These are phyloP conservation scores for Leccinum fallax DNA, from an alignment of 1,284 basidiomycete genomes.

Conservation along the genomic window DNA sequence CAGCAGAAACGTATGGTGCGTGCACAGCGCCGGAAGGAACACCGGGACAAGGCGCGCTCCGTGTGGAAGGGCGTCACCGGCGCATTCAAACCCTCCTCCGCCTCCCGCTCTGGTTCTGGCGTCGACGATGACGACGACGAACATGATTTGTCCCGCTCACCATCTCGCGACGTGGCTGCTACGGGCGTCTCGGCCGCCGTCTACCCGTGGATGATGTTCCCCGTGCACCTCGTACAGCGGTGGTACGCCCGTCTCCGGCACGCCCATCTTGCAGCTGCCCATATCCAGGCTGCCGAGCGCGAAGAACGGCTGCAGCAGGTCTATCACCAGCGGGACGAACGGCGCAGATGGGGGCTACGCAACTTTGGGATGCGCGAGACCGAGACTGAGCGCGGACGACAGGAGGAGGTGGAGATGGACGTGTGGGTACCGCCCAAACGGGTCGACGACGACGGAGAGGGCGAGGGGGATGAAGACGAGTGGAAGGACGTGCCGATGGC, in stretches of 20 bases:
- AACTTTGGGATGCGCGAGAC: constrained; percentile 59
- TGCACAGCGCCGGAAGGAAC: constrained; percentile 44
- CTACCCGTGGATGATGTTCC: constrained; percentile 22
- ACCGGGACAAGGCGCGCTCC: constrained; percentile 51
- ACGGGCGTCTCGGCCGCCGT: constrained; percentile 4
- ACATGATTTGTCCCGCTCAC: neutral
- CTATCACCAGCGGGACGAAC: constrained; percentile 45
- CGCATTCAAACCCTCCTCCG: constrained; percentile 30
- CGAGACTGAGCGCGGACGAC: constrained; percentile 26
- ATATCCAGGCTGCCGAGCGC: constrained; percentile 64
- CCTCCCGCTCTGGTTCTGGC: neutral
- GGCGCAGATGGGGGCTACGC: constrained; percentile 69
- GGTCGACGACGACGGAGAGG: neutral
- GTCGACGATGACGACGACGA: neutral
- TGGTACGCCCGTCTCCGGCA: constrained; percentile 62
- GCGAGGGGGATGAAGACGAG: constrained; percentile 4
- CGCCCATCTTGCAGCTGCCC: constrained; percentile 67
- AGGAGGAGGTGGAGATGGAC: constrained; percentile 21
- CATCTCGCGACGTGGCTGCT: constrained; percentile 11
- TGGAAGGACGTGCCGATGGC: constrained; percentile 12
- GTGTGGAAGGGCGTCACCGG: constrained; percentile 57
- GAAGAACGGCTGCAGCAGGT: constrained; percentile 62
- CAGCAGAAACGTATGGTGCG: constrained; percentile 48
- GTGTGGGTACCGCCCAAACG: constrained; percentile 14
- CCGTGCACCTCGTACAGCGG: constrained; percentile 45